Evolutionary conservation across 2,329 filamentous ascomycete genomes (phyloP).

Genomic region (Epichloe gansuensis): DNA sequence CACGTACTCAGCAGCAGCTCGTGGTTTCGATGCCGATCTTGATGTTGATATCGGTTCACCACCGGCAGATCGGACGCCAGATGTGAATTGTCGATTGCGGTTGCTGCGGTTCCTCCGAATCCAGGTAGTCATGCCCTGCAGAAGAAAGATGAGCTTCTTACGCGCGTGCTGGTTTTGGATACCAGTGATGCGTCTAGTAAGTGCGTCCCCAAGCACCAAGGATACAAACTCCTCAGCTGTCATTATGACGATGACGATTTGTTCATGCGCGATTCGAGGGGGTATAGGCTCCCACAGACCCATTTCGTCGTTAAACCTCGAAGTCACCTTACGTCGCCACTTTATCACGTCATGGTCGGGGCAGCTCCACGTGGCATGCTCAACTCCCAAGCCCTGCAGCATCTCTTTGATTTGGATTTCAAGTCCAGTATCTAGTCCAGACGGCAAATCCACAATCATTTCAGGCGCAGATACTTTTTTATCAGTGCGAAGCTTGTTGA

Average conservation of each 20-base stretch:
- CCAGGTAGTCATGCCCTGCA: constrained; percentile 56
- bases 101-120: constrained; percentile 55
- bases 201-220: constrained; percentile 35
- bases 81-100: constrained; percentile 54
- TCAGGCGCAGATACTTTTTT: constrained; percentile 62
- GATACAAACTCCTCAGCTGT: constrained; percentile 53
- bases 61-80: constrained; percentile 42
- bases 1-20: constrained; percentile 32
- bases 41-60: constrained; percentile 18
- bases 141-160: constrained; percentile 51
- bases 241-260: constrained; percentile 49
- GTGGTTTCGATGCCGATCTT: constrained; percentile 21
- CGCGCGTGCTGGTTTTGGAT: constrained; percentile 41
- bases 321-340: constrained; percentile 57
- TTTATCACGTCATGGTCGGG: constrained; percentile 42
- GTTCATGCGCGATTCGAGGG: constrained; percentile 38
- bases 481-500: constrained; percentile 59
- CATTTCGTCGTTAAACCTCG: constrained; percentile 45
- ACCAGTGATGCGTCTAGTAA: constrained; percentile 45
- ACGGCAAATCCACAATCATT: constrained; percentile 63
- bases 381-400: constrained; percentile 36
- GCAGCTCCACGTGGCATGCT: constrained; percentile 32
- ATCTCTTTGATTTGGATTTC: constrained; percentile 34
- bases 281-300: constrained; percentile 53
- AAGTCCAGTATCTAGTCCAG: constrained; percentile 35